Evolutionary conservation across 139 green algal genomes (phyloP).

Genomic region (Pseudopediastrum boryanum): DNA sequence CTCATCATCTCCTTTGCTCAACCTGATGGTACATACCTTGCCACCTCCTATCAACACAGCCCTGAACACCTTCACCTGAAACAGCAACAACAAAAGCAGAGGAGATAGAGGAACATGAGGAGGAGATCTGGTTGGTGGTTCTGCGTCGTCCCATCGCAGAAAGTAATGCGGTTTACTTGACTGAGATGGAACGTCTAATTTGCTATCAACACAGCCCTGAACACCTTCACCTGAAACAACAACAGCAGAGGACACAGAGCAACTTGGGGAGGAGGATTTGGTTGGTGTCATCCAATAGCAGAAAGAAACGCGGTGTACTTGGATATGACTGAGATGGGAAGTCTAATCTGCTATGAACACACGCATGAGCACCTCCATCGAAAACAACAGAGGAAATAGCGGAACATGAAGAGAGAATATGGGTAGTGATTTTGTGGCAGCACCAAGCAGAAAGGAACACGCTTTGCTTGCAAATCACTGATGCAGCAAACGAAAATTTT

Average conservation of each 20-base stretch:
- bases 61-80: constrained; percentile 17
- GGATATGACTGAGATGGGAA: background rate
- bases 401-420: too few relatives aligned
- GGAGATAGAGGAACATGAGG: too few relatives aligned
- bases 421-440: too few relatives aligned
- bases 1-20: constrained; percentile 76
- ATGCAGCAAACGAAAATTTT: background rate
- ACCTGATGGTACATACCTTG: constrained; percentile 79
- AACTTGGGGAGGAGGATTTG: too few relatives aligned
- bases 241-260: too few relatives aligned
- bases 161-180: background rate
- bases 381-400: background rate
- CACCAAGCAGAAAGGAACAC: too few relatives aligned
- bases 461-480: too few relatives aligned
- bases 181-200: background rate
- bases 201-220: constrained; percentile 19
- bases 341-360: constrained; percentile 27
- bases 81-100: too few relatives aligned
- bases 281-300: background rate
- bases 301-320: background rate
- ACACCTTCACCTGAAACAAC: constrained; percentile 19
- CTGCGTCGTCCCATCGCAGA: background rate
- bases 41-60: constrained; percentile 43
- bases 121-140: too few relatives aligned
- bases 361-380: constrained; percentile 1